These are phyloP conservation scores for Trichomonas gallinae DNA, from an alignment of 208 protist species.

Conservation along the genomic window DNA sequence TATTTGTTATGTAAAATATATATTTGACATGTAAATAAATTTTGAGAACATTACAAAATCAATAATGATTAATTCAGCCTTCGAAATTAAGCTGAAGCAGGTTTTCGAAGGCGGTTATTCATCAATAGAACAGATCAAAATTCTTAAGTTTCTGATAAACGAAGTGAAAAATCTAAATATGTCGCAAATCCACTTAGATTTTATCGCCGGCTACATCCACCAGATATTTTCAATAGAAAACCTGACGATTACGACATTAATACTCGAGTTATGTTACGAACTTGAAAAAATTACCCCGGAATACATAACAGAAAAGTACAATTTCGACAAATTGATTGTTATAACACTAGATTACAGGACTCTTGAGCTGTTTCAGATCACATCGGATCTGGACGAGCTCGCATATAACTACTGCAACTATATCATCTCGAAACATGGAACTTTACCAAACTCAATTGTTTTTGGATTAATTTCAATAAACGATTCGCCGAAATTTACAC, in stretches of 20 bases:
- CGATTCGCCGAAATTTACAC: neutral
- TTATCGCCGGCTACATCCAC: neutral
- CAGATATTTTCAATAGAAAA: neutral
- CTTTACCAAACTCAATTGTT: neutral
- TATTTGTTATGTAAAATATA: too few relatives aligned
- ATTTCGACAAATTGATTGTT: neutral
- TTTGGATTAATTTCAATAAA: neutral
- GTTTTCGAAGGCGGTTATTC: neutral
- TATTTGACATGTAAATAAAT: neutral
- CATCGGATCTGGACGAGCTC: neutral
- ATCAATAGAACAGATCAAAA: neutral
- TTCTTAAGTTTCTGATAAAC: neutral
- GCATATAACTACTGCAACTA: neutral
- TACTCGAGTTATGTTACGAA: neutral
- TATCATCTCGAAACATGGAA: neutral
- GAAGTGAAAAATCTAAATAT: neutral
- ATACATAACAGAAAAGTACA: neutral
- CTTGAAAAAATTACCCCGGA: neutral
- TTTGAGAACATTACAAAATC: too few relatives aligned
- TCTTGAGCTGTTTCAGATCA: neutral
- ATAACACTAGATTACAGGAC: neutral
- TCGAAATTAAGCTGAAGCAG: neutral
- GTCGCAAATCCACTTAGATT: neutral
- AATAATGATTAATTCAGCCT: neutral
- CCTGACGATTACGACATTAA: neutral